Evolutionary conservation across 805 yeast species (phyloP), one percentile per base, ranked within the genome.

Genomic region (Saccharomycopsis babjevae): DNA sequence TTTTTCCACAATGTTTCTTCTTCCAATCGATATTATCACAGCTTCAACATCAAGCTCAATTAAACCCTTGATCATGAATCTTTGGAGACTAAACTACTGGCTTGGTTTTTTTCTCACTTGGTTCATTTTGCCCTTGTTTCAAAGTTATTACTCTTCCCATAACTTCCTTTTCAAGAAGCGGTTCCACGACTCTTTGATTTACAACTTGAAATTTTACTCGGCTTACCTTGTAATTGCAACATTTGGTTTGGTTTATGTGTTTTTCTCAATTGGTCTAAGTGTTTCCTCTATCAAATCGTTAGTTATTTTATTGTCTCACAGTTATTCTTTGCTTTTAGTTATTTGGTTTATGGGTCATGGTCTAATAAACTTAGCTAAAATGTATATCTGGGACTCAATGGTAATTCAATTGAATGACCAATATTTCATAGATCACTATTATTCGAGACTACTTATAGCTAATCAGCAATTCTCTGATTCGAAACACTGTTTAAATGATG

Each of bases 331-430:
- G 68, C 76, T 85, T 1, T 68, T 89, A 39, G 91, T 93, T 1
- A 77, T 88, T 25, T 88, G 94, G 93, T 73, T 89, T 61, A 83
- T 89, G 88, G 88, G 93, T 1, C 92, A 89, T 70, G 96, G 96
- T 0, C 72, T 88, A 57, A 80, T 88, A 18, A 78, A 79, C 54
- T 76, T 88, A 1, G 96, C 96, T 0, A 77, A 88, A 61, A 70
- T 40, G 1, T 18, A 59, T 13, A 42, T 62, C 39, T 54, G 74
- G 59, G 64, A 69, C 4, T 68, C 73, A 64, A 72, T 76, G 72
- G 43, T 67, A 42, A 64, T 65, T 10, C 68, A 72, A 62, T 61
- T 73, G 62, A 70, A 79, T 69, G 79, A 68, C 8, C 59, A 67
- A 11, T 70, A 71, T 43, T 68, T 79, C 1, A 43, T 57, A 36